Percentiles rank a stretch among this genome's conserved stretches.
phyloP scores from a whole-genome alignment of 2,329 filamentous ascomycete species.

The Cladophialophora carrionii region DNA sequence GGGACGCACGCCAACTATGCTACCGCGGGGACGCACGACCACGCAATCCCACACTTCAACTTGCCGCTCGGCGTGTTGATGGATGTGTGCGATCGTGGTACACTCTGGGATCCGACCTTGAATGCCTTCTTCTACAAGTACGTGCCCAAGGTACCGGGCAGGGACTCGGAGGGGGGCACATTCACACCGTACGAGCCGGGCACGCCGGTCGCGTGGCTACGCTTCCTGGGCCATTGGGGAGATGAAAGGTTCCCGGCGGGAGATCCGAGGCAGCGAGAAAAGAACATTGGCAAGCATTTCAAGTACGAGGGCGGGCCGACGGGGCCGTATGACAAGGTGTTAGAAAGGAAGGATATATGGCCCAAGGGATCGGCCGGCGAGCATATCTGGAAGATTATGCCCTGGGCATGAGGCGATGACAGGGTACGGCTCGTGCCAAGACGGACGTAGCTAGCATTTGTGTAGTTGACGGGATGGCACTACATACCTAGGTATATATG shows the following conservation, averaged over 20 bases:
- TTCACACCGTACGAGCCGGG: background rate
- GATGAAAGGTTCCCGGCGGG: slow-evolving; percentile 1
- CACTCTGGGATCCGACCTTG: slow-evolving; percentile 1
- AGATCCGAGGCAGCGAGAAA: background rate
- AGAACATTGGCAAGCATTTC: slow-evolving; percentile 4
- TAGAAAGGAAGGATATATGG: slow-evolving; percentile 2
- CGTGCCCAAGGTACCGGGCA: background rate
- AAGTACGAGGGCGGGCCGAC: slow-evolving; percentile 2
- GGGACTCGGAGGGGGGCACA: background rate
- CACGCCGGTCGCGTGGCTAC: slow-evolving; percentile 1
- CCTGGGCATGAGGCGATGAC: background rate
- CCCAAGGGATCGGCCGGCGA: background rate
- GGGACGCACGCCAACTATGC: slow-evolving; percentile 2
- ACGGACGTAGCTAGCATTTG: no score
- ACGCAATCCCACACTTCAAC: slow-evolving; percentile 7
- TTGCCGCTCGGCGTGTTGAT: slow-evolving; percentile 1
- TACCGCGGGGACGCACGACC: background rate
- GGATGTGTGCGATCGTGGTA: background rate
- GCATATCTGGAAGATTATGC: slow-evolving; percentile 7
- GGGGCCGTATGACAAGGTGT: background rate
- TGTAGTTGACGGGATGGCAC: no score
- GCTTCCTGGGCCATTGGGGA: slow-evolving; percentile 3
- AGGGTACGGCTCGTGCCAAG: no score
- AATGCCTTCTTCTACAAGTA: slow-evolving; percentile 1
- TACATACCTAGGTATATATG: no score